A percentile compares a stretch with the other conserved stretches of the same genome.
phyloP scores from a whole-genome alignment of 805 yeast genomes.

The Candida coquimbonensis region DNA sequence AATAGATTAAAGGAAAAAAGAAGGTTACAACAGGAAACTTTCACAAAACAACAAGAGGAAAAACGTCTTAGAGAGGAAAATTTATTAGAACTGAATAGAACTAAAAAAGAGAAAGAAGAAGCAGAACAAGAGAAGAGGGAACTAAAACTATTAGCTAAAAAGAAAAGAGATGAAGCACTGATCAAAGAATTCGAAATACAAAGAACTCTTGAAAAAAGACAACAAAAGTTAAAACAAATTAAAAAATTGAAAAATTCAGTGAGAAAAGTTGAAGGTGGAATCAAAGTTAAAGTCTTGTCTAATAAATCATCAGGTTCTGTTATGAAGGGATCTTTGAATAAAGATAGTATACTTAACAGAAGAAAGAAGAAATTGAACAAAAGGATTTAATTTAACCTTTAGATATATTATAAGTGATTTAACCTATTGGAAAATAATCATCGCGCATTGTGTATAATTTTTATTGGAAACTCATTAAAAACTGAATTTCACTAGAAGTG shows the following conservation, averaged over 20 bases:
- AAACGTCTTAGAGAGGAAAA: constrained; percentile 16
- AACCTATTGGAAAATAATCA: too few relatives aligned
- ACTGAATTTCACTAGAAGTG: too few relatives aligned
- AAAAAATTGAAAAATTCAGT: constrained; percentile 9
- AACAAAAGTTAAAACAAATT: constrained; percentile 8
- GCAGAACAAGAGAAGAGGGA: constrained; percentile 11
- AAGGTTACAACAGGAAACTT: constrained; percentile 19
- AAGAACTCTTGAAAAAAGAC: constrained; percentile 11
- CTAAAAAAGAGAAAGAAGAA: constrained; percentile 16
- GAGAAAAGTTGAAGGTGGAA: constrained; percentile 19
- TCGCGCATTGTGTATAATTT: too few relatives aligned
- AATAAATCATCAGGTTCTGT: constrained; percentile 2
- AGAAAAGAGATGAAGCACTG: constrained; percentile 15
- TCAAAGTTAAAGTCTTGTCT: constrained; percentile 17
- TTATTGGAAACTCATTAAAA: too few relatives aligned
- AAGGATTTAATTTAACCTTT: constrained; percentile 2
- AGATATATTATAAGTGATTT: too few relatives aligned
- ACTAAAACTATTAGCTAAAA: constrained; percentile 9
- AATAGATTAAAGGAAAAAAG: constrained; percentile 23
- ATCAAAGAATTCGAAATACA: constrained; percentile 11
- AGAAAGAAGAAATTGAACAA: constrained; percentile 22
- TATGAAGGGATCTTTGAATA: constrained; percentile 11
- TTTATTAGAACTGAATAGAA: constrained; percentile 14
- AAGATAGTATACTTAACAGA: constrained; percentile 17
- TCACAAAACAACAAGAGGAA: constrained; percentile 18